Base-by-base conservation (phyloP, 305 asterid species). In the Petunia hybrid region DNA sequence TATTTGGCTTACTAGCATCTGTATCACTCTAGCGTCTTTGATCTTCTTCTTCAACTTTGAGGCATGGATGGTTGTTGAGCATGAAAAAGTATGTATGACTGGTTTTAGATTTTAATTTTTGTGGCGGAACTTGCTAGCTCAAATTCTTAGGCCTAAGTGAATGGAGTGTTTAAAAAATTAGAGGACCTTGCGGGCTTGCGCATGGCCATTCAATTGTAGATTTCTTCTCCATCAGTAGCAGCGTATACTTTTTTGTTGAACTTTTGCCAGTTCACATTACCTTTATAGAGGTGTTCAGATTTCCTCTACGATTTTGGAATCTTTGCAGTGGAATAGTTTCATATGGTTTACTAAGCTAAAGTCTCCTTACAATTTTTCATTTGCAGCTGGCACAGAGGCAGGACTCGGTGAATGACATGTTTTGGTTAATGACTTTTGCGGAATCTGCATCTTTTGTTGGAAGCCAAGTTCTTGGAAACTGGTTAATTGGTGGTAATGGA, bases 21-120 rank as follows among this genome's bases (percentile, higher is more conserved):
- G 87, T 82, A 90, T 93, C 61, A 88, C 97, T 45, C 80, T 93
- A 82, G 93, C 97, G 41, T 90, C 97, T 41, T 89, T 91, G 35
- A 89, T 92, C 83, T 95, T 86, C 82, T 92, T 85, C 80, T 90
- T 90, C 79, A 75, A 91, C 79, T 95, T 93, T 40, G 97, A 93
- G 87, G 83, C 97, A 64, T 92, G 94, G 95, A 91, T 95, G 97
- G 92, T 95, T 43, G 85, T 89, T 53, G 98, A 93, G 85, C 93
- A 90, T 48, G 92, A 89, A 43, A 92, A 95, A 97, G 99, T 95
- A 68, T 66, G 90, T 81, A 22, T 22, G 31, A 22, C 31, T 22
- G 31, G 31, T 22, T 22, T 22, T 0, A 22, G 31, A 22, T 22
- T 22, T 22, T 22, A 22, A 22, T 22, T 22, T 22, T 22, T 22